A percentile compares a stretch with the other conserved stretches of the same genome.
Evolutionary conservation across 116 monocot species (phyloP).

Genomic region (Cymodocea nodosa): DNA sequence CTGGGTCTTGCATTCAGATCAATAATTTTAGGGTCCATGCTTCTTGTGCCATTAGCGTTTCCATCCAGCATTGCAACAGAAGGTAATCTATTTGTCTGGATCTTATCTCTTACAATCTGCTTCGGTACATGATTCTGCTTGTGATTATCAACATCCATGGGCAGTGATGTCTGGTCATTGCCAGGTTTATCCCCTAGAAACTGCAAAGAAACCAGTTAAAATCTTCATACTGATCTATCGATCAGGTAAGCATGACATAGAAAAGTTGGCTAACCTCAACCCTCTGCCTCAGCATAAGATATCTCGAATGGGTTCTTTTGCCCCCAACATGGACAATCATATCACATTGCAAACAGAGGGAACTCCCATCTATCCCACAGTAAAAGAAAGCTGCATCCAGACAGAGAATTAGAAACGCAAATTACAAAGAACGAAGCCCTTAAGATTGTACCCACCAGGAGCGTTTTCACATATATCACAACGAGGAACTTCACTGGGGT

Average conservation of each 20-base stretch:
- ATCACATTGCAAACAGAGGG: conserved; percentile 95
- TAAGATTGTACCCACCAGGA: conserved; percentile 38
- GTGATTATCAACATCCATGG: conserved; percentile 23
- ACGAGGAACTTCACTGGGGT: conserved; percentile 62
- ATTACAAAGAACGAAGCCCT: neutral
- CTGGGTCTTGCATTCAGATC: conserved; percentile 74
- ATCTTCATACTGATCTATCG: neutral
- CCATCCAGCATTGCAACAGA: conserved; percentile 16
- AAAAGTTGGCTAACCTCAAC: conserved; percentile 43
- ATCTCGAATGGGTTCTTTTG: conserved; percentile 85
- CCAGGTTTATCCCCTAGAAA: conserved; percentile 68
- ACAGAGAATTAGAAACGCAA: neutral
- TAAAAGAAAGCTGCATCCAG: conserved; percentile 80
- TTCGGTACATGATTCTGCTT: conserved; percentile 24
- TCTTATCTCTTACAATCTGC: conserved; percentile 15
- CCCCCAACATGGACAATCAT: conserved; percentile 97
- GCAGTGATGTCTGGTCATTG: conserved; percentile 31
- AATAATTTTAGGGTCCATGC: conserved; percentile 52
- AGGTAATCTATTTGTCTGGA: conserved; percentile 21
- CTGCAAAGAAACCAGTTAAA: conserved; percentile 18
- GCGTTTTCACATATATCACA: conserved; percentile 97
- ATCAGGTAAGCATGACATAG: neutral
- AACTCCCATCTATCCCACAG: conserved; percentile 92
- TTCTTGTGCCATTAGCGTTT: conserved; percentile 16
- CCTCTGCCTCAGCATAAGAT: conserved; percentile 76